Evolutionary conservation across 305 asterid genomes (phyloP), one percentile per base, ranked within the genome.

Genomic region (Ilex paraguariensis): DNA sequence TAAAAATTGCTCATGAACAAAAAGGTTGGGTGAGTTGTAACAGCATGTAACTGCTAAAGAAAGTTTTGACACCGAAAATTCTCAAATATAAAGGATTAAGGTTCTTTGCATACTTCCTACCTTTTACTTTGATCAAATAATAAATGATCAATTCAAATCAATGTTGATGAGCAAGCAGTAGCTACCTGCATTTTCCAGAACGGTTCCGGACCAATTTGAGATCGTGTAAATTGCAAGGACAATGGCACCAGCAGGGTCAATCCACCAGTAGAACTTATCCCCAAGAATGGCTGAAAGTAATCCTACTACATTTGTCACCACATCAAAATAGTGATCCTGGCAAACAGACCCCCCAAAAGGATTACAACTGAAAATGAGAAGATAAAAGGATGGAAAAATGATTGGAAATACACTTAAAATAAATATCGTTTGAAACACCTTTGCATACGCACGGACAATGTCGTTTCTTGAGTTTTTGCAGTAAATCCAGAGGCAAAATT

Each of bases 371-470:
- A 8, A 36, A 46, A 46, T 46, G 15, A 10, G 13, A 46, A 46
- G 4, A 10, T 46, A 7, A 46, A 46, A 60, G 10, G 13, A 31
- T 57, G 12, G 48, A 58, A 28, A 31, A 17, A 31, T 28, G 61
- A 70, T 16, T 10, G 7, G 42, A 36, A 36, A 36, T 36, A 36
- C 6, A 4, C 9, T 36, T 3, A 36, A 59, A 57, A 21, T 21
- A 21, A 32, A 39, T 13, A 59, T 60, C 39, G 15, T 21, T 21
- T 15, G 36, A 49, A 8, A 57, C 71, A 89, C 96, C 96, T 89
- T 80, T 3, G 96, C 97, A 52, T 90, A 90, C 46, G 95, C 97
- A 36, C 93, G 95, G 6, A 90, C 97, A 59, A 90, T 90, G 31
- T 78, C 64, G 66, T 87, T 88, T 67, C 81, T 80, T 6, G 95